These are phyloP conservation scores for Camelina laxa DNA, from an alignment of 345 rosid genomes.

Conservation along the genomic window DNA sequence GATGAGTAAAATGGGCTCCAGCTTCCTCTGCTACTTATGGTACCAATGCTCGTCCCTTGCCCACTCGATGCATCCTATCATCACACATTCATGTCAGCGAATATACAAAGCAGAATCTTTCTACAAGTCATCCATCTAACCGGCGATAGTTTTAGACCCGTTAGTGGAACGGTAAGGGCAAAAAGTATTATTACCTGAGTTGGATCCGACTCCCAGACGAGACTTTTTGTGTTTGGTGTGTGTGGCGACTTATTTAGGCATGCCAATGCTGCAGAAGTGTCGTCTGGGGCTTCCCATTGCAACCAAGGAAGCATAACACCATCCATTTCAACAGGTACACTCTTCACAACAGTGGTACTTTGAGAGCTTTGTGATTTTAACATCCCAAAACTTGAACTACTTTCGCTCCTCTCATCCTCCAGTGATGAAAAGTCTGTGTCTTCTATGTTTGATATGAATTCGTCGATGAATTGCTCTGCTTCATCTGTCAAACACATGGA, in stretches of 20 bases:
- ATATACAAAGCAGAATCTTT: background rate
- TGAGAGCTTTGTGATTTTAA: constrained; percentile 52
- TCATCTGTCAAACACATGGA: constrained; percentile 78
- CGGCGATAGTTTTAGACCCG: background rate
- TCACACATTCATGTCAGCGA: constrained; percentile 9
- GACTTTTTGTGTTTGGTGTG: constrained; percentile 43
- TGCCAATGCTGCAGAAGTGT: constrained; percentile 50
- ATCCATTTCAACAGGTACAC: constrained; percentile 72
- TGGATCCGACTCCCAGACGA: constrained; percentile 43
- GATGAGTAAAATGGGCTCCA: constrained; percentile 65
- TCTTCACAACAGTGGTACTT: constrained; percentile 44
- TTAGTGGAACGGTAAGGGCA: constrained; percentile 1
- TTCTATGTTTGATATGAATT: constrained; percentile 86
- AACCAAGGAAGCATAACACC: constrained; percentile 94
- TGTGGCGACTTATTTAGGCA: constrained; percentile 47
- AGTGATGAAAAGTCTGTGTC: constrained; percentile 94
- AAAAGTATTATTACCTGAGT: constrained; percentile 41
- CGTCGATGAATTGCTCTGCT: constrained; percentile 87
- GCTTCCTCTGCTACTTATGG: constrained; percentile 78
- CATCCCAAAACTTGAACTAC: constrained; percentile 77
- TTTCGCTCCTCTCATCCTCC: constrained; percentile 92
- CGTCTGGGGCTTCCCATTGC: constrained; percentile 88
- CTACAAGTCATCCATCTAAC: background rate
- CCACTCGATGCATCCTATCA: constrained; percentile 52
- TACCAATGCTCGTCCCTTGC: constrained; percentile 48